Evolutionary conservation across 2,329 filamentous ascomycete species (phyloP).

Genomic region (Zymoseptoria passerinii): DNA sequence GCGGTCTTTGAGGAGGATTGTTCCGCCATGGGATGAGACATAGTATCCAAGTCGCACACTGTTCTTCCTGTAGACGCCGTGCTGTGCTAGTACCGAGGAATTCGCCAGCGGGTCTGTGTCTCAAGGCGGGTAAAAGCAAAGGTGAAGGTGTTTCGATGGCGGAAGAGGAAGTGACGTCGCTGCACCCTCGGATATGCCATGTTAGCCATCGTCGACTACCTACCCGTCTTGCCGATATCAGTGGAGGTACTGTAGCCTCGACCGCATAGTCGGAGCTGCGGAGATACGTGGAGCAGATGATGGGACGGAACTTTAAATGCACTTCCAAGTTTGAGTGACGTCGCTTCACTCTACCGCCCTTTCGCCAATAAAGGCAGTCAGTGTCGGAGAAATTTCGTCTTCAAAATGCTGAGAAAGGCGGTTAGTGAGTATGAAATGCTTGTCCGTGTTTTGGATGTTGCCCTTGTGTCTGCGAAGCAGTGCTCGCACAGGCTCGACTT

Average conservation of each 20-base stretch:
- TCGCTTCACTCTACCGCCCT: no score
- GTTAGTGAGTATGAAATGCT: no score
- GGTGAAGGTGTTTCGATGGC: no score
- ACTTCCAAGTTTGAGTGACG: no score
- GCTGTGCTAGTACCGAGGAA: background rate
- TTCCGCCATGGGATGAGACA: background rate
- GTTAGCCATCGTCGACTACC: background rate
- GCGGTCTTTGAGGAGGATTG: conserved; percentile 1
- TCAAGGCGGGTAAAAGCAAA: background rate
- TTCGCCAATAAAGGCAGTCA: no score
- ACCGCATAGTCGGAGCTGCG: background rate
- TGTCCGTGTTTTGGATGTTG: no score
- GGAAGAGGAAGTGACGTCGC: background rate
- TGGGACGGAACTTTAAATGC: background rate
- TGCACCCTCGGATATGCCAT: background rate
- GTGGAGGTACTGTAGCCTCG: no score
- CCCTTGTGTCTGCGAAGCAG: no score
- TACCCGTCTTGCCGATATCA: background rate
- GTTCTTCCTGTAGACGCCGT: background rate
- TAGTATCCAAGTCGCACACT: background rate
- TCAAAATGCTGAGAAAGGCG: no score
- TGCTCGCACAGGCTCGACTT: no score
- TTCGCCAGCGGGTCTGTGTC: background rate
- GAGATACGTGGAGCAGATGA: background rate
- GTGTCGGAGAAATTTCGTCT: no score